These are phyloP conservation scores for Hippophae tibetana DNA, from an alignment of 306 rosid species.

Conservation along the genomic window DNA sequence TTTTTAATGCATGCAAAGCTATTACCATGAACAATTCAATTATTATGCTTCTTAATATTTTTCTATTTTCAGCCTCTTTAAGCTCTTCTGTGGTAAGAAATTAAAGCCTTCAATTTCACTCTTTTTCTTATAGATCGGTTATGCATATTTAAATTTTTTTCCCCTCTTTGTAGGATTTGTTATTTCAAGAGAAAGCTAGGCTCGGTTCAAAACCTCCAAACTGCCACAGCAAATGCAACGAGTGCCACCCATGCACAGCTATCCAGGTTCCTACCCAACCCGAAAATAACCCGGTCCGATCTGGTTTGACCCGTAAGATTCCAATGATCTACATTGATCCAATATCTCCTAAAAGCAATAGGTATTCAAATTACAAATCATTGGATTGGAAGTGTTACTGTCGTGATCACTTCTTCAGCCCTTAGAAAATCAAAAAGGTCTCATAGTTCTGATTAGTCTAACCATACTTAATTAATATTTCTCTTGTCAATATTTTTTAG, in stretches of 20 bases:
- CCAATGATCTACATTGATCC: slow-evolving; percentile 11
- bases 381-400: slow-evolving; percentile 64
- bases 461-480: no score
- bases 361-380: slow-evolving; percentile 61
- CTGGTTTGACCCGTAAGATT: slow-evolving; percentile 16
- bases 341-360: slow-evolving; percentile 20
- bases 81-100: no score
- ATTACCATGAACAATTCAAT: no score
- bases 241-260: slow-evolving; percentile 62
- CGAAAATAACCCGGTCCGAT: slow-evolving; percentile 14
- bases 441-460: no score
- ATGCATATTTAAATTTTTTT: no score
- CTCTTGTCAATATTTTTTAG: no score
- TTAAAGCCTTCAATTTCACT: no score
- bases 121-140: no score
- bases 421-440: slow-evolving; percentile 14
- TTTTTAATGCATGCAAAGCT: no score
- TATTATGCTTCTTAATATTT: no score
- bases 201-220: slow-evolving; percentile 56
- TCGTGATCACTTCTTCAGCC: slow-evolving; percentile 47
- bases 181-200: slow-evolving; percentile 43
- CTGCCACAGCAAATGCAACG: slow-evolving; percentile 57
- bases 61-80: no score
- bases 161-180: neutral
- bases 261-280: slow-evolving; percentile 51